Conservation (phyloP, 192 early-diverging fungal genomes). For the Backusella westeae region DNA sequence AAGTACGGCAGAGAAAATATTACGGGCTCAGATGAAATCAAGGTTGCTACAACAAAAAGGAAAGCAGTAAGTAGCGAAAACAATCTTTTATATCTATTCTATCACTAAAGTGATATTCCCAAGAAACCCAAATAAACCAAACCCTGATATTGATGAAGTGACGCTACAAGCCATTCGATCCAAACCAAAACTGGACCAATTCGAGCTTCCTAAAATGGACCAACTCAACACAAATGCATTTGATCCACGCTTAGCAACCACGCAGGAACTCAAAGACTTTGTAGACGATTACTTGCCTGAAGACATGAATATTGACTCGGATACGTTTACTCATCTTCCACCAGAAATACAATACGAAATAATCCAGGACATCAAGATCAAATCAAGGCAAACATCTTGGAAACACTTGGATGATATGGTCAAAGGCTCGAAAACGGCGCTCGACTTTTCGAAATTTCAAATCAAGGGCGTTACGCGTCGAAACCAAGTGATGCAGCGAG, state of each 20-base stretch:
- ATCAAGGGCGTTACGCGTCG: slow-evolving; percentile 81
- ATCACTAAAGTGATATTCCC: not conserved
- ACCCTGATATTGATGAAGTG: slow-evolving; percentile 27
- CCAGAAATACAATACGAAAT: slow-evolving; percentile 91
- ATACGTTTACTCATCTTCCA: slow-evolving; percentile 69
- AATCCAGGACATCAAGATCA: slow-evolving; percentile 81
- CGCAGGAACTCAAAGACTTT: slow-evolving; percentile 37
- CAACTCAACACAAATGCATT: slow-evolving; percentile 13
- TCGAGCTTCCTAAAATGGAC: slow-evolving; percentile 30
- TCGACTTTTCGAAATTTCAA: slow-evolving; percentile 91
- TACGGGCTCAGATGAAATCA: slow-evolving; percentile 77
- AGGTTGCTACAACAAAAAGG: slow-evolving; percentile 53
- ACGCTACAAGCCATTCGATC: not conserved
- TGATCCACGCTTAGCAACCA: slow-evolving; percentile 57
- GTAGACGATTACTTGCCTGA: slow-evolving; percentile 34
- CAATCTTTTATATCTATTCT: not conserved
- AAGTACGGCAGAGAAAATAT: slow-evolving; percentile 79
- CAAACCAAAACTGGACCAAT: slow-evolving; percentile 24
- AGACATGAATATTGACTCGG: slow-evolving; percentile 78
- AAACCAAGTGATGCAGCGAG: slow-evolving; percentile 82
- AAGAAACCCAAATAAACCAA: not conserved
- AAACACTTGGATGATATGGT: slow-evolving; percentile 70
- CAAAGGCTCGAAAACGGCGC: slow-evolving; percentile 59
- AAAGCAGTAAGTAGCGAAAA: slow-evolving; percentile 31
- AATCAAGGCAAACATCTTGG: slow-evolving; percentile 76